Conservation (phyloP, 768 basidiomycete species). For the Candolleomyces aberdarensis region DNA sequence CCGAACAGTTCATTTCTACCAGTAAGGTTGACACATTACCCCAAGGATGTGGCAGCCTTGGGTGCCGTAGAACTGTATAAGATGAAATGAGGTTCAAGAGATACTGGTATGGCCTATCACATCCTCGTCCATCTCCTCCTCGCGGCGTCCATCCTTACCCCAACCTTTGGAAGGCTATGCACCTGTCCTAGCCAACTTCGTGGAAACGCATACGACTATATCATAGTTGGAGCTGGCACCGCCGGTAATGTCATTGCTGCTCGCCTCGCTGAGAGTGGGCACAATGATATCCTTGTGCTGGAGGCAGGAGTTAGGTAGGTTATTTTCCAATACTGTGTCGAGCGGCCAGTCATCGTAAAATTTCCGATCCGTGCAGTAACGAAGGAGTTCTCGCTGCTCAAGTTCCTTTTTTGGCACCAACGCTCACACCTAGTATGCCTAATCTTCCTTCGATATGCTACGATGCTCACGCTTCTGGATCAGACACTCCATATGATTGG, state of each 20-base stretch:
- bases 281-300: conserved; percentile 24
- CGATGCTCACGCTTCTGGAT: neutral
- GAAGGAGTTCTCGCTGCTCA: conserved; percentile 2
- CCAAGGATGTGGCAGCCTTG: conserved; percentile 5
- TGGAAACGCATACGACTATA: conserved; percentile 9
- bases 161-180: too few relatives aligned
- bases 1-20: too few relatives aligned
- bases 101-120: too few relatives aligned
- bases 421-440: neutral
- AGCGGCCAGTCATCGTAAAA: too few relatives aligned
- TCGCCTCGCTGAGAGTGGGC: conserved; percentile 28
- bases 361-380: neutral
- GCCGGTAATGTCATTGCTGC: conserved; percentile 32
- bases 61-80: conserved; percentile 36
- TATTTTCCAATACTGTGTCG: neutral
- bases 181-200: too few relatives aligned
- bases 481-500: conserved; percentile 13
- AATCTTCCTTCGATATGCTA: neutral
- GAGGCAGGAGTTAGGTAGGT: conserved; percentile 28
- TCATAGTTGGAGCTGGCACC: conserved; percentile 38
- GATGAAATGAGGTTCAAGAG: too few relatives aligned
- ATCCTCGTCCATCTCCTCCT: neutral
- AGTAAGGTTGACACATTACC: too few relatives aligned
- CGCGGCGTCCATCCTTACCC: too few relatives aligned
- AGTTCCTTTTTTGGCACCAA: conserved; percentile 5